Base-by-base conservation (phyloP, 257 asterid species). In the Solanum sejunctum region DNA sequence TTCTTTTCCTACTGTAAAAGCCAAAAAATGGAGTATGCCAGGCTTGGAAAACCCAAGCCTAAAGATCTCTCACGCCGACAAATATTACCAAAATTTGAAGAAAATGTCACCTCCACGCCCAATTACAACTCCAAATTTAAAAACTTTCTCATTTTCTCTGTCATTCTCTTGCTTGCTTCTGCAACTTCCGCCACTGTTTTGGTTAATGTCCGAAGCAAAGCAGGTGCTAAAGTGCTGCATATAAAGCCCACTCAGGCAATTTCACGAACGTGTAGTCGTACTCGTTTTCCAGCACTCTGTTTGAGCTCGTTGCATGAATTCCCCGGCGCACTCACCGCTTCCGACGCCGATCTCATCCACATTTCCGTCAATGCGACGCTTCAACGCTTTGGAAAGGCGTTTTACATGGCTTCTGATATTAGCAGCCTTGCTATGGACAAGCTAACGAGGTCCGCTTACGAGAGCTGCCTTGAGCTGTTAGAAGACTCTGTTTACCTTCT, bases 281-380 rank as follows among this genome's bases (percentile, higher is more conserved):
- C 99, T 56, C 89, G 87, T 47, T 96, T 85, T 87, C 97, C 91
- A 8, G 54, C 13, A 47, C 94, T 96, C 77, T 96, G 99, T 67
- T 87, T 95, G n/a, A 87, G 88, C 88, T 90, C 97, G 36, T 93
- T 96, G 26, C 79, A 89, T 47, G 90, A 95, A 1, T 95, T 90
- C 85, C 98, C 99, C 49, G 98, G 98, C 13, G 95, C 99, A 6
- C 72, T 86, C 87, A 6, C 90, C 61, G 98, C 99, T 64, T 89
- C 98, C 83, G 97, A 89, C 84, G 85, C 86, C 85, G 97, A 97
- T 73, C 93, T 97, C 64, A 94, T 93, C 85, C 98, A 97, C 91
- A 94, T 95, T 88, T 89, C 98, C 69, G 94, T 97, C 49, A 95
- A 97, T 83, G 84, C 93, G 93, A 97, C 99, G 0, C 93, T 97